Evolutionary conservation across 2,329 filamentous ascomycete species (phyloP).

Genomic region (Botrytis pseudocinerea): DNA sequence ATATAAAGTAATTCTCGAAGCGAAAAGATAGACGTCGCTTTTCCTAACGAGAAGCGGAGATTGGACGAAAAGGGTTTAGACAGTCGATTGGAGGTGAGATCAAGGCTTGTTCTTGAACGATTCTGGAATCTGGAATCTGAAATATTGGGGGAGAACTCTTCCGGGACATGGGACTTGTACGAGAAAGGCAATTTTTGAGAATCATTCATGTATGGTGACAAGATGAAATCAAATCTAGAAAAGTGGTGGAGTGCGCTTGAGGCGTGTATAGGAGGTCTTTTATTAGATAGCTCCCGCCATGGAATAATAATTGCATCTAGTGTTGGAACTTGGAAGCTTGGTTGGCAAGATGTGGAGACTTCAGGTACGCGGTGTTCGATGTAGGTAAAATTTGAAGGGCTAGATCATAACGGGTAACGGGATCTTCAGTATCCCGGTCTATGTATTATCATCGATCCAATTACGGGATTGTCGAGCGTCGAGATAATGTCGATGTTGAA

Average conservation of each 20-base stretch:
- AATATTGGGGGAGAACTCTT: background rate
- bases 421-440: constrained; percentile 5
- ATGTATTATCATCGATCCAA: constrained; percentile 2
- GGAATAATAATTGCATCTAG: background rate
- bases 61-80: constrained; percentile 11
- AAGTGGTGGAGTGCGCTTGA: background rate
- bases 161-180: background rate
- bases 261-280: background rate
- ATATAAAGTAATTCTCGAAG: constrained; percentile 7
- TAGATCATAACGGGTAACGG: background rate
- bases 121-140: background rate
- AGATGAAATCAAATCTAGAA: background rate
- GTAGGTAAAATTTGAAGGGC: background rate
- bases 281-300: constrained; percentile 2
- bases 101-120: constrained; percentile 2
- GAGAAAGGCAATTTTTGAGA: background rate
- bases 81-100: constrained; percentile 1
- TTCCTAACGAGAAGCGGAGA: background rate
- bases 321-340: background rate
- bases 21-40: background rate
- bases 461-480: background rate
- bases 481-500: background rate
- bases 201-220: background rate
- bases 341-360: constrained; percentile 5
- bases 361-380: background rate